Conservation (phyloP, 805 yeast species). For the Metschnikowia lochheadii region DNA sequence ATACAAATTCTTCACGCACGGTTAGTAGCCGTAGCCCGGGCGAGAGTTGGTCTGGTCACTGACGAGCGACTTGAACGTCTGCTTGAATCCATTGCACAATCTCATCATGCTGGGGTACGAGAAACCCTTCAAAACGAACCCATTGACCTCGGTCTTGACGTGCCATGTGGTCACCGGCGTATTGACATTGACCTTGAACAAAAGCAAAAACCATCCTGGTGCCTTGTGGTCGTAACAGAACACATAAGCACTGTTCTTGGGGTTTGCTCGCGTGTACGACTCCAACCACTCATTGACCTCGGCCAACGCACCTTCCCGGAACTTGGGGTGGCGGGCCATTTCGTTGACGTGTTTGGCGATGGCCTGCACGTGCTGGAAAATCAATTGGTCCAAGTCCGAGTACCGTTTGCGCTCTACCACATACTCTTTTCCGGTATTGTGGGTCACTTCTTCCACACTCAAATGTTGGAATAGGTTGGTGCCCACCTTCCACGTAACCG, state of each 20-base stretch:
- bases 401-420: slow-evolving; percentile 69
- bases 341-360: slow-evolving; percentile 79
- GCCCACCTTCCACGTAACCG: slow-evolving; percentile 95
- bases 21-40: slow-evolving; percentile 14
- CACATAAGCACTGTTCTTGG: slow-evolving; percentile 83
- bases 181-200: slow-evolving; percentile 75
- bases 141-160: slow-evolving; percentile 84
- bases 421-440: slow-evolving; percentile 54
- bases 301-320: slow-evolving; percentile 69
- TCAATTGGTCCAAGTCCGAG: slow-evolving; percentile 88
- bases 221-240: slow-evolving; percentile 85
- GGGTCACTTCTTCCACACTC: slow-evolving; percentile 73
- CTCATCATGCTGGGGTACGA: slow-evolving; percentile 85
- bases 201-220: slow-evolving; percentile 89
- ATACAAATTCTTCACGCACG: background rate
- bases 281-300: slow-evolving; percentile 86
- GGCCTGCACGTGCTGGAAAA: slow-evolving; percentile 81
- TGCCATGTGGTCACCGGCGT: slow-evolving; percentile 80
- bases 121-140: slow-evolving; percentile 74
- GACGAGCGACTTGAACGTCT: slow-evolving; percentile 40
- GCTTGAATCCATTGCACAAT: slow-evolving; percentile 93
- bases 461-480: slow-evolving; percentile 88
- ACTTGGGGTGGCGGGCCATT: slow-evolving; percentile 83
- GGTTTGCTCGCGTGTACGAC: slow-evolving; percentile 86
- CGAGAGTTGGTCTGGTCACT: slow-evolving; percentile 17